A percentile compares a stretch with the other conserved stretches of the same genome.
Evolutionary conservation across 495 filamentous ascomycete genomes (phyloP).

Genomic region (Aspergillus coremiiformis): DNA sequence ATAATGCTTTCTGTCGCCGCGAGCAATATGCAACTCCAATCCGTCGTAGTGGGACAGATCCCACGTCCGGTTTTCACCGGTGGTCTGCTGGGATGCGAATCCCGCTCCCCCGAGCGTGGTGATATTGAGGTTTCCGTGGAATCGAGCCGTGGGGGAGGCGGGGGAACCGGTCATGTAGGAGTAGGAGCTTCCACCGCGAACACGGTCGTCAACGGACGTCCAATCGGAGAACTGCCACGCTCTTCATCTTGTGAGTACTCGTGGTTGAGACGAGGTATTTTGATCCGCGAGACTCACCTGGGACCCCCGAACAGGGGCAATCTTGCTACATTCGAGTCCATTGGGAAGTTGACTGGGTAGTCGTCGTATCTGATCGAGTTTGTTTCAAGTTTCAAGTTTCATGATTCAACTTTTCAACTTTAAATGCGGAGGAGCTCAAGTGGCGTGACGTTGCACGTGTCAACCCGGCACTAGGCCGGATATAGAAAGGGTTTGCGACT

Average conservation of each 20-base stretch:
- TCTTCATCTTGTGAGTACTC: conserved; percentile 1
- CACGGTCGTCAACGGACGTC: conserved; percentile 61
- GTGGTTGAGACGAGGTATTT: neutral
- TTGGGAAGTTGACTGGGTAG: neutral
- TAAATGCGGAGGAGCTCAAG: no score
- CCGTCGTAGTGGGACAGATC: conserved; percentile 51
- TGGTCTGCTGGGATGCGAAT: conserved; percentile 71
- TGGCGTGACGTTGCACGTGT: no score
- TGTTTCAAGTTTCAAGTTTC: no score
- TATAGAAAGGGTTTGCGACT: no score
- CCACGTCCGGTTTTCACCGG: conserved; percentile 42
- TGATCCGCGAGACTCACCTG: conserved; percentile 1
- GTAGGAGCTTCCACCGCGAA: conserved; percentile 62
- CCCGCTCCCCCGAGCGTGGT: conserved; percentile 72
- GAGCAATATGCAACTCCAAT: conserved; percentile 35
- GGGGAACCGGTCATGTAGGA: conserved; percentile 41
- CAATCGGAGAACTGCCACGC: conserved; percentile 54
- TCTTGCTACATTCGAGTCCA: neutral
- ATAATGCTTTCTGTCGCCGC: conserved; percentile 50
- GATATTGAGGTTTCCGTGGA: conserved; percentile 65
- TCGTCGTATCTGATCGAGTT: no score
- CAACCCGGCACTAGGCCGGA: no score
- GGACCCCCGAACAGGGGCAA: conserved; percentile 11
- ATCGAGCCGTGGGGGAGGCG: conserved; percentile 29
- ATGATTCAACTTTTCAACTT: no score